Conservation (phyloP, 352 stramenopile species). For the Globisporangium rhizosaccharum region DNA sequence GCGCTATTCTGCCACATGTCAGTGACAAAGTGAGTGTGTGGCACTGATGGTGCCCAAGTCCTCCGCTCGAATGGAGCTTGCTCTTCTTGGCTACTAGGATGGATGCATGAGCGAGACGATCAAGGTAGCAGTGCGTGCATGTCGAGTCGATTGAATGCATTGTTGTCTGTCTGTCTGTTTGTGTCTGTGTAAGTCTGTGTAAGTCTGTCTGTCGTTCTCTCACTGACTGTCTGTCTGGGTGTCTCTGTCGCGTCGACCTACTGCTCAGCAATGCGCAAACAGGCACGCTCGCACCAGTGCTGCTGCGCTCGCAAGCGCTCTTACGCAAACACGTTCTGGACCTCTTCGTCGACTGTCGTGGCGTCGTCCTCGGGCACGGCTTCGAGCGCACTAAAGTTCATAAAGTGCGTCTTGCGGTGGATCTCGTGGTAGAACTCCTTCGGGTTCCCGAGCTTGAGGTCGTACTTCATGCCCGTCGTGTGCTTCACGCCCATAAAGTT, state of each 20-base stretch:
- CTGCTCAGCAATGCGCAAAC: neutral
- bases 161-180: no score
- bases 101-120: no score
- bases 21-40: no score
- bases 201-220: no score
- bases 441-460: constrained; percentile 96
- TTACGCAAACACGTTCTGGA: constrained; percentile 81
- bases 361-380: constrained; percentile 85
- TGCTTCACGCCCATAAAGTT: constrained; percentile 99
- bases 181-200: no score
- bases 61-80: no score
- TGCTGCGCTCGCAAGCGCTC: neutral
- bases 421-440: constrained; percentile 99
- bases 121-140: no score
- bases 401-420: constrained; percentile 98
- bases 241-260: no score
- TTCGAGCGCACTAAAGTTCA: constrained; percentile 98
- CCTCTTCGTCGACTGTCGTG: constrained; percentile 89
- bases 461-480: constrained; percentile 97
- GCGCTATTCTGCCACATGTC: neutral
- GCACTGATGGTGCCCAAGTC: no score
- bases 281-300: neutral
- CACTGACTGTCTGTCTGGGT: no score
- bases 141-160: no score
- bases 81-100: no score